Conservation (phyloP, 257 asterid species). For the Nicotiana knightiana region DNA sequence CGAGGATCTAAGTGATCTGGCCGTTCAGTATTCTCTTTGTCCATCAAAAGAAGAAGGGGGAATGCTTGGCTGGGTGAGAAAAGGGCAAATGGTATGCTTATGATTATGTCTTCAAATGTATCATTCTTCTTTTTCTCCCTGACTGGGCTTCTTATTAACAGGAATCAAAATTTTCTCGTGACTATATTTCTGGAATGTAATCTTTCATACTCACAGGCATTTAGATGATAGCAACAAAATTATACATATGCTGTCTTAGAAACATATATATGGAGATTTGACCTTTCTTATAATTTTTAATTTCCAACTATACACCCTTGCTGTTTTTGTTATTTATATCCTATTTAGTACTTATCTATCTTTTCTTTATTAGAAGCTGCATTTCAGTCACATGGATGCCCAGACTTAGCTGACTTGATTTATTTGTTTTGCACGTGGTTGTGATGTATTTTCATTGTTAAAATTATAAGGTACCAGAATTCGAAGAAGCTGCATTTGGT, state of each 20-base stretch:
- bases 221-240: slow-evolving; percentile 4
- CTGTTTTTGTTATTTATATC: not conserved
- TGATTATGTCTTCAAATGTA: slow-evolving; percentile 21
- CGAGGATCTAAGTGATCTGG: slow-evolving; percentile 95
- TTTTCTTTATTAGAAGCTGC: not conserved
- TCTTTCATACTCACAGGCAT: not conserved
- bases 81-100: slow-evolving; percentile 95
- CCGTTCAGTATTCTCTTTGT: slow-evolving; percentile 75
- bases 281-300: not conserved
- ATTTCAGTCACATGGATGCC: not conserved
- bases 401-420: not conserved
- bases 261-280: not conserved
- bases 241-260: not conserved
- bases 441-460: slow-evolving; percentile 11
- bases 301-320: not conserved
- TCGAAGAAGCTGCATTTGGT: slow-evolving; percentile 91
- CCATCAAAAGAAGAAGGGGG: slow-evolving; percentile 98
- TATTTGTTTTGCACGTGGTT: slow-evolving; percentile 7
- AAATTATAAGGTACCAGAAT: slow-evolving; percentile 76
- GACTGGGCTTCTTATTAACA: not conserved
- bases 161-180: slow-evolving; percentile 1
- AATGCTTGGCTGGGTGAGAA: slow-evolving; percentile 99
- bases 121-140: slow-evolving; percentile 6
- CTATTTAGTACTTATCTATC: not conserved
- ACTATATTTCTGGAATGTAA: not conserved